A percentile compares a stretch with the other conserved stretches of the same genome.
Conservation (phyloP, 352 stramenopile genomes). For the Pythium coloratum region DNA sequence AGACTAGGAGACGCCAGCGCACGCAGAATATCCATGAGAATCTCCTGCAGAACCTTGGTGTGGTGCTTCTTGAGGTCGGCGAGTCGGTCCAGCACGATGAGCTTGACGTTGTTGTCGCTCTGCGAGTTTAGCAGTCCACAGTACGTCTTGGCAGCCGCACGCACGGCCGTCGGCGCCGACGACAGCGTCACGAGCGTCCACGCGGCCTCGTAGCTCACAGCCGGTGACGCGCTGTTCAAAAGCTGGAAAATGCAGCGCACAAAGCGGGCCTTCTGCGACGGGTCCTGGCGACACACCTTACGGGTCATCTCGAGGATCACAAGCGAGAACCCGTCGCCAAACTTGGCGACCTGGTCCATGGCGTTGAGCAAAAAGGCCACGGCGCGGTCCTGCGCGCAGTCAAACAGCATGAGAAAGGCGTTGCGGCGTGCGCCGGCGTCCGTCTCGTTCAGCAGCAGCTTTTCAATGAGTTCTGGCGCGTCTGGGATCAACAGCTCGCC, state of each 20-base stretch:
- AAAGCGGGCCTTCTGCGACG: conserved; percentile 98
- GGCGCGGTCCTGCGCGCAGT: conserved; percentile 96
- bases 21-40: conserved; percentile 99
- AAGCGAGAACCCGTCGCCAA: conserved; percentile 98
- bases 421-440: conserved; percentile 95
- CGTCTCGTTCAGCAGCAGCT: conserved; percentile 94
- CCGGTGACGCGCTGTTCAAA: conserved; percentile 90
- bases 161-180: conserved; percentile 96
- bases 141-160: conserved; percentile 97
- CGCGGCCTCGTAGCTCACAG: conserved; percentile 97
- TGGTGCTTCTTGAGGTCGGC: conserved; percentile 97
- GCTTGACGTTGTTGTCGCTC: conserved; percentile 99
- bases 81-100: conserved; percentile 99
- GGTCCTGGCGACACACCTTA: conserved; percentile 97
- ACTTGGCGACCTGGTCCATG: conserved; percentile 95
- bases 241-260: conserved; percentile 98
- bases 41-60: conserved; percentile 97
- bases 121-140: conserved; percentile 96
- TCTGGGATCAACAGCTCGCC: conserved; percentile 96
- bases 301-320: conserved; percentile 98
- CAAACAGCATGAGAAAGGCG: conserved; percentile 99
- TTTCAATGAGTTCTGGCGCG: conserved; percentile 96
- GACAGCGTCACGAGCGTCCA: conserved; percentile 99
- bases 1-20: conserved; percentile 96
- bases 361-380: conserved; percentile 98